Evolutionary conservation across 139 green algal genomes (phyloP), one percentile per base, ranked within the genome.

Genomic region (Coelastrella sp.): DNA sequence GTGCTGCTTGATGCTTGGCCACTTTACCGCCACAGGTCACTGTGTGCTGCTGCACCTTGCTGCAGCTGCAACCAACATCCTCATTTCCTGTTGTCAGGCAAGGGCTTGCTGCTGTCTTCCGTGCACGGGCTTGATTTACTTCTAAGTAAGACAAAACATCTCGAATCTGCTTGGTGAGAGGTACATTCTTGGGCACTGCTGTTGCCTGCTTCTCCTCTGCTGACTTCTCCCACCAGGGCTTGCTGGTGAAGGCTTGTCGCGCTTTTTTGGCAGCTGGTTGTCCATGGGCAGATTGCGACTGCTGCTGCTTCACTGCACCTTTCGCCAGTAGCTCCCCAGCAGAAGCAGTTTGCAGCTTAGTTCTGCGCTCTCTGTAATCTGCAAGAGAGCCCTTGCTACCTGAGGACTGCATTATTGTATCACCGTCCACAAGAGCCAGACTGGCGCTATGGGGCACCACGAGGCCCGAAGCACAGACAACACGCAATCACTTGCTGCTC

Each of bases 321-420:
- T 82, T 69, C 43, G 75, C 34, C 1, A 82, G 30, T 4, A 45
- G 34, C 35, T 82, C 53, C 8, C 51, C 75, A 13, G 75, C 75
- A 15, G 51, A 37, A 23, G 75, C 75, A 27, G 48, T 82, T n/a
- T 40, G 66, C 32, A 82, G 66, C 53, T 82, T 63, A n/a, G 45
- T 45, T 27, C 45, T 48, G 27, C 75, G 50, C 27, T 37, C 25
- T 38, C 45, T 82, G 50, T 60, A 82, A 32, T 43, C 35, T 69
- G 75, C 75, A n/a, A 82, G 75, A 37, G 75, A 82, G 19, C 72
- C 40, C 27, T 57, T 80, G 72, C 72, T 78, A 25, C 40, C 53
- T 32, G 53, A 32, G 17, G 53, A 21, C 53, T 64, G 53, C 53
- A 64, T 64, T 57, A 13, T 13, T 9, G 15, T 57, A 57, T 1